Evolutionary conservation across 148 eudicot species (phyloP).

Genomic region (Silene uniflora): DNA sequence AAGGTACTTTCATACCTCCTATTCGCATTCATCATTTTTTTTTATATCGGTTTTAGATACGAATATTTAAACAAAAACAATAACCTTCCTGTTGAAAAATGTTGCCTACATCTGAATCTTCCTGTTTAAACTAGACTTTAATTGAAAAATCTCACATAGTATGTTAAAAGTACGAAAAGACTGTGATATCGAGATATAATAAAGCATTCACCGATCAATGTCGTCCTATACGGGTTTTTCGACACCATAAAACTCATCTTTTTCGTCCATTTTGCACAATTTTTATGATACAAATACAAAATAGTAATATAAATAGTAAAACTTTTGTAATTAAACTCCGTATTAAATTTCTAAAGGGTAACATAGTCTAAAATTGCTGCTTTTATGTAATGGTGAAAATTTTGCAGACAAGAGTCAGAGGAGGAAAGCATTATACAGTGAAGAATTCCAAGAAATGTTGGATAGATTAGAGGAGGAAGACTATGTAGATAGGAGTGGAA

Average conservation of each 20-base stretch:
- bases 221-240: no score
- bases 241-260: no score
- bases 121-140: not conserved
- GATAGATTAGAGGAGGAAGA: conserved; percentile 72
- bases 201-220: no score
- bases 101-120: not conserved
- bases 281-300: no score
- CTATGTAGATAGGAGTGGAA: conserved; percentile 46
- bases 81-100: not conserved
- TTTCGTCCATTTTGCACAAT: no score
- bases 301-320: no score
- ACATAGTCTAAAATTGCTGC: not conserved
- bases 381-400: not conserved
- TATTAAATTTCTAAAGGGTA: no score
- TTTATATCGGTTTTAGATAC: no score
- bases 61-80: not conserved
- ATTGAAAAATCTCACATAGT: no score
- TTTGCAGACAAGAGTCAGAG: conserved; percentile 26
- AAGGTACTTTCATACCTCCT: not conserved
- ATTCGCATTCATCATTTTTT: not conserved
- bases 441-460: conserved; percentile 70
- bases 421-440: conserved; percentile 45
- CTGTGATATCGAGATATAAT: no score
- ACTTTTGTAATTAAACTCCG: no score
- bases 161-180: no score